Conservation (phyloP, 805 yeast species). For the Candida incommunis region DNA sequence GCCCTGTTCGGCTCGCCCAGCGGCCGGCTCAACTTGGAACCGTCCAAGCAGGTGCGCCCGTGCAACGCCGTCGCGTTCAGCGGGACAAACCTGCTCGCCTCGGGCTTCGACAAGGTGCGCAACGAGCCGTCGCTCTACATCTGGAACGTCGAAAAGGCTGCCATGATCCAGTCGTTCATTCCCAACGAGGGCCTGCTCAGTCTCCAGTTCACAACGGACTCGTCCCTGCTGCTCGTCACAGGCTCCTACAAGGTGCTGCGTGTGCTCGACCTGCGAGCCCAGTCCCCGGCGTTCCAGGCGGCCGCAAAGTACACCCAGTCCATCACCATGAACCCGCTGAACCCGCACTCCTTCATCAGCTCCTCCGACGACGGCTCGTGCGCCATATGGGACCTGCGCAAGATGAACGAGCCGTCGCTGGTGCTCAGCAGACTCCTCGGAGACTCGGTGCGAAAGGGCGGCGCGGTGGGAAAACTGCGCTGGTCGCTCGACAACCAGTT, state of each 20-base stretch:
- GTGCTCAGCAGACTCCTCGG: slow-evolving; percentile 11
- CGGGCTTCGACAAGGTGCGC: slow-evolving; percentile 66
- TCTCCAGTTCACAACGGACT: slow-evolving; percentile 48
- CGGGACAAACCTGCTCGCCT: slow-evolving; percentile 48
- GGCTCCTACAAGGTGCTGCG: slow-evolving; percentile 68
- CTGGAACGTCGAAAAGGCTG: slow-evolving; percentile 45
- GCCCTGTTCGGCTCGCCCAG: background rate
- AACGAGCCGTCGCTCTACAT: slow-evolving; percentile 64
- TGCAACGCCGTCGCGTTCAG: slow-evolving; percentile 66
- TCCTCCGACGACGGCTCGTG: slow-evolving; percentile 74
- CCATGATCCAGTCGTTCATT: slow-evolving; percentile 30
- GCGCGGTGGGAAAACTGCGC: slow-evolving; percentile 9
- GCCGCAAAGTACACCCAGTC: slow-evolving; percentile 63
- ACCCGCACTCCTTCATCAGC: slow-evolving; percentile 54
- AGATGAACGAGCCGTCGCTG: slow-evolving; percentile 14
- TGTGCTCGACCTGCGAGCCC: slow-evolving; percentile 60
- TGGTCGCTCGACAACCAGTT: slow-evolving; percentile 28
- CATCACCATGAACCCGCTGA: slow-evolving; percentile 54
- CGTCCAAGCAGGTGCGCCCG: slow-evolving; percentile 50
- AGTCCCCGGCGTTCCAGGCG: slow-evolving; percentile 40
- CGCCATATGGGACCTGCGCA: slow-evolving; percentile 39
- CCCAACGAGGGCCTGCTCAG: slow-evolving; percentile 67
- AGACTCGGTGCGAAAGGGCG: slow-evolving; percentile 13
- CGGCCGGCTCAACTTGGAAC: background rate
- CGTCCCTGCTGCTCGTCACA: slow-evolving; percentile 40